Conservation (phyloP, 106 monocot genomes). For the Allium cepa region DNA sequence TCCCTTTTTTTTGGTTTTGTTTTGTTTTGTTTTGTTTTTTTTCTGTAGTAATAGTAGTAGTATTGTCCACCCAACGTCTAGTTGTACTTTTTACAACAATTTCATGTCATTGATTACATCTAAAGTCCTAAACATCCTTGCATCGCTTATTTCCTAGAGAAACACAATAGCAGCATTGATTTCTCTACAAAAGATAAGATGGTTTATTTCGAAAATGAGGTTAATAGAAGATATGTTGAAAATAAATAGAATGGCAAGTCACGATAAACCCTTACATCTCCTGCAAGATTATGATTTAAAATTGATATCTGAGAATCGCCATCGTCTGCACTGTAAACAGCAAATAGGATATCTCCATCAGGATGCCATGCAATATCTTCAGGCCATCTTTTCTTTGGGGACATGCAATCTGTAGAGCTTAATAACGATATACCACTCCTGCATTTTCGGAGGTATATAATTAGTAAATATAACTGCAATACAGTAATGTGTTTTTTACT, state of each 20-base stretch:
- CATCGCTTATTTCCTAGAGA: no score
- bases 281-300: slow-evolving; percentile 36
- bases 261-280: slow-evolving; percentile 35
- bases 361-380: slow-evolving; percentile 92
- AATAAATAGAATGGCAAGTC: not conserved
- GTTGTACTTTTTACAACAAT: no score
- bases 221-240: not conserved
- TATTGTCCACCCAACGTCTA: no score
- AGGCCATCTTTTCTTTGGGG: slow-evolving; percentile 80
- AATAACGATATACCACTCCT: slow-evolving; percentile 43
- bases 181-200: not conserved
- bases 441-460: slow-evolving; percentile 4
- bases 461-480: no score
- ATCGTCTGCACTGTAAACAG: slow-evolving; percentile 65
- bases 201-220: not conserved
- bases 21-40: no score
- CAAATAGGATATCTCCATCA: slow-evolving; percentile 58
- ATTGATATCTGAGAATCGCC: slow-evolving; percentile 64
- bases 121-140: no score
- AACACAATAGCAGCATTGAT: no score
- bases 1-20: no score
- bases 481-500: no score
- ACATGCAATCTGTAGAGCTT: slow-evolving; percentile 53
- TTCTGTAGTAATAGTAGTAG: no score
- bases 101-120: no score